phyloP scores from a whole-genome alignment of 1,139 yeast genomes.

The Hemisphaericaspora subhashii region DNA sequence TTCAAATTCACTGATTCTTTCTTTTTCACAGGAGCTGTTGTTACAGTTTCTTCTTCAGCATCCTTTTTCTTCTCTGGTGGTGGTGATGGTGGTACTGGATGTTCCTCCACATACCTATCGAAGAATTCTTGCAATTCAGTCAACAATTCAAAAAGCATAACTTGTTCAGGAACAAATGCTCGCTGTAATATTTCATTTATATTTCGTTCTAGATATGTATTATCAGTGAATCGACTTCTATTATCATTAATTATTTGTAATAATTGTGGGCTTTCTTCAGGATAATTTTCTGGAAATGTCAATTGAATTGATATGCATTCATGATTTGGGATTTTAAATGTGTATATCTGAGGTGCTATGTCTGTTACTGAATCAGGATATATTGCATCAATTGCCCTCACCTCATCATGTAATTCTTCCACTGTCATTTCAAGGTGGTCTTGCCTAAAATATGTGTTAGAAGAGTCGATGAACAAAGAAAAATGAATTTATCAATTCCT shows the following conservation, averaged over 20 bases:
- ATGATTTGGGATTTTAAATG: constrained; percentile 64
- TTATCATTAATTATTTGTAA: constrained; percentile 49
- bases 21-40: constrained; percentile 8
- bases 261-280: constrained; percentile 58
- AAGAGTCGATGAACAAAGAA: background rate
- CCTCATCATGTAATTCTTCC: constrained; percentile 72
- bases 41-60: constrained; percentile 10
- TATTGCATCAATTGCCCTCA: constrained; percentile 85
- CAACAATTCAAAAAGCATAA: constrained; percentile 76
- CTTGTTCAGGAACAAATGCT: constrained; percentile 58
- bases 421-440: constrained; percentile 35
- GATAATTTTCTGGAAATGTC: constrained; percentile 71
- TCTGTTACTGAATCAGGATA: constrained; percentile 57
- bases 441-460: too few relatives aligned
- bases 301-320: constrained; percentile 57
- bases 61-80: constrained; percentile 1
- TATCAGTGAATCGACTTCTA: constrained; percentile 36
- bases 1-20: constrained; percentile 10
- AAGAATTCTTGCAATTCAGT: constrained; percentile 61
- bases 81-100: too few relatives aligned
- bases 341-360: constrained; percentile 42
- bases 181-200: constrained; percentile 51
- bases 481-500: background rate
- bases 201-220: constrained; percentile 40
- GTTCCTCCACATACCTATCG: constrained; percentile 31